A percentile compares a stretch with the other conserved stretches of the same genome.
Evolutionary conservation across 805 yeast genomes (phyloP).

Genomic region (Suhomyces faveliae): DNA sequence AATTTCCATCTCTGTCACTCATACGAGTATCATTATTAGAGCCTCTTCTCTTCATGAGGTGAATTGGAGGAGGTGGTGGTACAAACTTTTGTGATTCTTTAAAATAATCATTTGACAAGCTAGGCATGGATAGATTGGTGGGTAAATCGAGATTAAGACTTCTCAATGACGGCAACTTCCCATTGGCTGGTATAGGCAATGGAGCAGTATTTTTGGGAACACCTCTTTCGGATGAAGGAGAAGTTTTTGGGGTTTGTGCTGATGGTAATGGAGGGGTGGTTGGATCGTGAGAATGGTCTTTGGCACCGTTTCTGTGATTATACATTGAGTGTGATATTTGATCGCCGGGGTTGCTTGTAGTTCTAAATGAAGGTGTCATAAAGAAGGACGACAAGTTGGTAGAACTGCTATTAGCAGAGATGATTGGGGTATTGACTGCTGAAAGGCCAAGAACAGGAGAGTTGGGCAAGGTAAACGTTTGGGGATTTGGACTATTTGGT

Average conservation of each 20-base stretch:
- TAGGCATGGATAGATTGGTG: slow-evolving; percentile 33
- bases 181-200: slow-evolving; percentile 9
- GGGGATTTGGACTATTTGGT: slow-evolving; percentile 46
- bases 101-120: slow-evolving; percentile 7
- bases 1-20: background rate
- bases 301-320: background rate
- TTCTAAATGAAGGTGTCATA: slow-evolving; percentile 26
- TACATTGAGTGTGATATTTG: slow-evolving; percentile 1
- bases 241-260: slow-evolving; percentile 11
- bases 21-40: slow-evolving; percentile 5
- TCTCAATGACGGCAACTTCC: slow-evolving; percentile 46
- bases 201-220: background rate
- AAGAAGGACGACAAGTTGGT: slow-evolving; percentile 39
- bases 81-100: background rate
- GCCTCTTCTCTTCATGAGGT: slow-evolving; percentile 1
- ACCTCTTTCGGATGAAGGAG: slow-evolving; percentile 9
- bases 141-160: slow-evolving; percentile 53
- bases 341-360: slow-evolving; percentile 6
- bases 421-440: slow-evolving; percentile 38
- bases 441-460: slow-evolving; percentile 44
- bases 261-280: slow-evolving; percentile 9
- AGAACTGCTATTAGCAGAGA: slow-evolving; percentile 41
- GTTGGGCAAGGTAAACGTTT: slow-evolving; percentile 41
- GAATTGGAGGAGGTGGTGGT: background rate
- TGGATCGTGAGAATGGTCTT: slow-evolving; percentile 2